Evolutionary conservation across 176 grass and related monocot genomes (phyloP).

Genomic region (Triticum timopheevii): DNA sequence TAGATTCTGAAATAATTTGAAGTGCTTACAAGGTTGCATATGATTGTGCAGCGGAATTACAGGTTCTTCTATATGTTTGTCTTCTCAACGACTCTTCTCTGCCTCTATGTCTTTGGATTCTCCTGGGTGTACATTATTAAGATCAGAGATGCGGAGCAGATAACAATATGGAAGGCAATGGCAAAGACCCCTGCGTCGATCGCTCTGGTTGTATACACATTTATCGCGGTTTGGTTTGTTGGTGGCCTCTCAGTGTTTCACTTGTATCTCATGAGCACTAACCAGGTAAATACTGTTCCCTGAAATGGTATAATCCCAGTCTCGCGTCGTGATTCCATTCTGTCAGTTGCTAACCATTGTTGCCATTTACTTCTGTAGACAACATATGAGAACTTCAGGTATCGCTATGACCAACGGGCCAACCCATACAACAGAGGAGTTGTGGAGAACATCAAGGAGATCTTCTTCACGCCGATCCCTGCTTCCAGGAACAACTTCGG

Average conservation of each 20-base stretch:
- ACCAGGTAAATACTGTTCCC: slow-evolving; percentile 58
- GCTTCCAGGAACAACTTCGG: slow-evolving; percentile 85
- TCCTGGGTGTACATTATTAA: slow-evolving; percentile 91
- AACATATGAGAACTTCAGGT: slow-evolving; percentile 96
- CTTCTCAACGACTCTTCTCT: slow-evolving; percentile 88
- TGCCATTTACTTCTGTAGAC: slow-evolving; percentile 51
- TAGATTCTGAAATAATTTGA: not conserved
- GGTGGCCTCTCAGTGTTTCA: slow-evolving; percentile 95
- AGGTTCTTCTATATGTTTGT: slow-evolving; percentile 99
- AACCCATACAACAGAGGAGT: slow-evolving; percentile 88
- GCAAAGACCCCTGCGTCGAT: slow-evolving; percentile 75
- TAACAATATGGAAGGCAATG: slow-evolving; percentile 88
- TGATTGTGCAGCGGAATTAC: slow-evolving; percentile 81
- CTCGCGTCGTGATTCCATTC: not conserved
- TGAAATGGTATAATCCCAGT: not conserved
- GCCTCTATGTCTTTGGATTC: slow-evolving; percentile 82
- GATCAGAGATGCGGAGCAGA: slow-evolving; percentile 79
- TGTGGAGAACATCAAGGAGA: slow-evolving; percentile 76
- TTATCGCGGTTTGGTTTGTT: slow-evolving; percentile 91
- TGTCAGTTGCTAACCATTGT: not conserved
- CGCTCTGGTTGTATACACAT: slow-evolving; percentile 76
- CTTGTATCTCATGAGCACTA: slow-evolving; percentile 94
- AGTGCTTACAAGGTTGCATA: slow-evolving; percentile 24
- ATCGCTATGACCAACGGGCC: slow-evolving; percentile 76
- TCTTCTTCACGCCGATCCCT: slow-evolving; percentile 75